Base-by-base conservation (phyloP, 129 eudicot genomes). In the carrot (Daucus carota) region DNA sequence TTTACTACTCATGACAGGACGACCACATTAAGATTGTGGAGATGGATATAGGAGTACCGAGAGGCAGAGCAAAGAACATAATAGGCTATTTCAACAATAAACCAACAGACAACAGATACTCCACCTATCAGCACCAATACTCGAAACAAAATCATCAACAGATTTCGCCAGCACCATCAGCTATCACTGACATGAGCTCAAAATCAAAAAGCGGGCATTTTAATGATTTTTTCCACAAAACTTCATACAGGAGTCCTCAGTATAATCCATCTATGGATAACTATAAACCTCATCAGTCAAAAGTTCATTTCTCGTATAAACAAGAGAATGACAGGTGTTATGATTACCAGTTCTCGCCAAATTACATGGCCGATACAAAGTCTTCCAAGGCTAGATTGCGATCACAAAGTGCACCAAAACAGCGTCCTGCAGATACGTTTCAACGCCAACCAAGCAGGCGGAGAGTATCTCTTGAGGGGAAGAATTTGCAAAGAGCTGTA, bases 331-430 rank as follows among this genome's bases (percentile, higher is more conserved):
- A 96, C 12, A 69, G 88, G 34, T 82, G 78, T 40, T 84, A 84
- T 10, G 91, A 89, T 57, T 85, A 81, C 73, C 80, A 75, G 2
- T 70, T 67, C 16, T 90, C 84, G 70, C 98, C 98, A 8, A 89
- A 76, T 50, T 93, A 93, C 48, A 93, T 93, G 98, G 96, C 98
- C 28, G 89, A 91, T 69, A 93, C 98, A 5, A 45, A 93, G 76
- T 93, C 98, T 24, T 93, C 98, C 0, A 80, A 82, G 85, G 98
- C 98, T 1, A 93, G 89, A 81, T 92, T 76, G 3, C 80, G 98
- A 59, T 93, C 98, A 44, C 97, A 93, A 6, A 93, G 98, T 28
- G 93, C 96, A 3, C 98, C 98, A 2, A 93, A 89, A 78, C 98
- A 90, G 70, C 84, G 97, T 15, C 89, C 92, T 8, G 85, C 68